These are phyloP conservation scores for Crucihimalaya himalaica DNA, from an alignment of 345 rosid species.

Conservation along the genomic window DNA sequence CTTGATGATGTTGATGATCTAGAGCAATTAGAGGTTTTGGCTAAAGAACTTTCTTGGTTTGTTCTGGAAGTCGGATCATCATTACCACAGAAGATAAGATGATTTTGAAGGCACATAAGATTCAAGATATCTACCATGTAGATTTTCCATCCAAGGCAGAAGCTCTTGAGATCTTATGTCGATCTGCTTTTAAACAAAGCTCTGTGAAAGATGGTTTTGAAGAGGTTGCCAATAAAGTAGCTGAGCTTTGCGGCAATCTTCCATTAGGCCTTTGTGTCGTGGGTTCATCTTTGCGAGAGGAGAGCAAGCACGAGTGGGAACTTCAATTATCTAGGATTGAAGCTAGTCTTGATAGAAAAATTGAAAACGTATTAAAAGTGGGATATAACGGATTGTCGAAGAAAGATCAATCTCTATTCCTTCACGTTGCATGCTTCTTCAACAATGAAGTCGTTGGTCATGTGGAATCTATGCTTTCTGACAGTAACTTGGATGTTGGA, in stretches of 20 bases:
- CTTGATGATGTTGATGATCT: conserved; percentile 55
- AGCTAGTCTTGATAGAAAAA: not conserved
- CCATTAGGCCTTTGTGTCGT: conserved; percentile 42
- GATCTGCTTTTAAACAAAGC: conserved; percentile 3
- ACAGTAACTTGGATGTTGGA: not conserved
- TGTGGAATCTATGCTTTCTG: not conserved
- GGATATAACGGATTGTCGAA: conserved; percentile 30
- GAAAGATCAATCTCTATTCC: conserved; percentile 24
- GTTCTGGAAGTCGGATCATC: conserved; percentile 52
- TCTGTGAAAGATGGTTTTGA: not conserved
- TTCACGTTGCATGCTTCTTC: conserved; percentile 44
- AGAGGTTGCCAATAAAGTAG: conserved; percentile 4
- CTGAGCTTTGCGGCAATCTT: not conserved
- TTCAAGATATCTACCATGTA: not conserved
- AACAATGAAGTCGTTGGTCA: not conserved
- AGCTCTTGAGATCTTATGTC: conserved; percentile 23
- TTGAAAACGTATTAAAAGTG: not conserved
- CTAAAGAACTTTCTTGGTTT: conserved; percentile 45
- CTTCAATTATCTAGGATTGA: not conserved
- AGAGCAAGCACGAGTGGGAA: conserved; percentile 16
- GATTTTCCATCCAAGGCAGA: not conserved
- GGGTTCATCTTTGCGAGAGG: conserved; percentile 17
- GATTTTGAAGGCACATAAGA: not conserved
- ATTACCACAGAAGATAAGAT: conserved; percentile 51
- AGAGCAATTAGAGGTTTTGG: conserved; percentile 41